Evolutionary conservation across 1,139 yeast species (phyloP).

Genomic region (Ogataea hybrid): DNA sequence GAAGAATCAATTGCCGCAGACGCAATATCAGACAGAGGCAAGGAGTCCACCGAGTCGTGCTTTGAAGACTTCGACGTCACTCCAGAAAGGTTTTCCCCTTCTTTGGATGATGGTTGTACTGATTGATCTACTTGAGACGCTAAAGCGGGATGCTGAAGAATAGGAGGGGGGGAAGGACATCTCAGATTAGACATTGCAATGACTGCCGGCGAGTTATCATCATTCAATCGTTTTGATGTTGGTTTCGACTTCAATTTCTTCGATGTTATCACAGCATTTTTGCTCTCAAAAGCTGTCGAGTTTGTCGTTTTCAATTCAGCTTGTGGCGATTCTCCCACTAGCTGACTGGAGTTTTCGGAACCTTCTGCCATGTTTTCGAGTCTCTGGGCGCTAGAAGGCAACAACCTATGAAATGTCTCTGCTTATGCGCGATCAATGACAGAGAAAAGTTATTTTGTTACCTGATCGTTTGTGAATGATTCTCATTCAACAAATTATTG

Average conservation of each 20-base stretch:
- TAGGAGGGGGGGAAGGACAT: conserved; percentile 72
- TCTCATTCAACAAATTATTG: no score
- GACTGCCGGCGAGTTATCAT: conserved; percentile 32
- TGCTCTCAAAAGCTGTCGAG: conserved; percentile 19
- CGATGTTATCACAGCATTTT: conserved; percentile 16
- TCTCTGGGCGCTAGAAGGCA: conserved; percentile 2
- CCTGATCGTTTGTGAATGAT: no score
- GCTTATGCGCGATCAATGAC: conserved; percentile 1
- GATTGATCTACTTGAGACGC: neutral
- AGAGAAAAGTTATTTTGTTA: neutral
- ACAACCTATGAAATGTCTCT: conserved; percentile 1
- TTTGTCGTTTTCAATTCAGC: conserved; percentile 4
- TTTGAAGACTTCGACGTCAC: neutral
- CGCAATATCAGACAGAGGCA: neutral
- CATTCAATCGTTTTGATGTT: conserved; percentile 8
- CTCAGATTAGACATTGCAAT: conserved; percentile 56
- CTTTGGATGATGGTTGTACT: neutral
- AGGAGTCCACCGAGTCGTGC: conserved; percentile 1
- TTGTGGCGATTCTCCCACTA: neutral
- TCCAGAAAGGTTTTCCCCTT: neutral
- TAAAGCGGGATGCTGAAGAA: conserved; percentile 38
- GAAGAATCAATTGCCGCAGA: neutral
- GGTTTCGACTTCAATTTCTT: conserved; percentile 14
- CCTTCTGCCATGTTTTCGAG: conserved; percentile 4
- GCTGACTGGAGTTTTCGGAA: neutral